A percentile compares a stretch with the other conserved stretches of the same genome.
Conservation (phyloP, 148 eudicot genomes). For the Vaccinium macrocarpon region DNA sequence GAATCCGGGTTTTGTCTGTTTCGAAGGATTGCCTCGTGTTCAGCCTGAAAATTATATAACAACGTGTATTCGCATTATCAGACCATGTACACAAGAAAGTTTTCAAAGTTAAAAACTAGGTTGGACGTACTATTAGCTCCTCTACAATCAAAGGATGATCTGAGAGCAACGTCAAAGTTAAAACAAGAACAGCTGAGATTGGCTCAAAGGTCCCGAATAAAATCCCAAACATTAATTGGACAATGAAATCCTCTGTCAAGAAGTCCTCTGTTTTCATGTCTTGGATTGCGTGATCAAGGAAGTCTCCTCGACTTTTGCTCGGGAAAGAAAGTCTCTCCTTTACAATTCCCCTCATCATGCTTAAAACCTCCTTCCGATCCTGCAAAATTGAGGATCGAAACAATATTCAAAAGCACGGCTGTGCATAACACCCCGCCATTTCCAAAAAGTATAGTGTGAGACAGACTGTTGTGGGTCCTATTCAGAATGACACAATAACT, state of each 20-base stretch:
- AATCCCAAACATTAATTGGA: conserved; percentile 44
- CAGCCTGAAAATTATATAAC: conserved; percentile 34
- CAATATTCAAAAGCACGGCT: background rate
- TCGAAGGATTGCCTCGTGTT: conserved; percentile 51
- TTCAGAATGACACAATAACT: background rate
- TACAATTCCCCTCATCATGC: background rate
- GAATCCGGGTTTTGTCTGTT: conserved; percentile 35
- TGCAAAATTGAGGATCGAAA: background rate
- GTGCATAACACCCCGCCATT: too few relatives aligned
- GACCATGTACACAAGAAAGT: too few relatives aligned
- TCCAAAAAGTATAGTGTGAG: too few relatives aligned
- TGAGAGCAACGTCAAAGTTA: conserved; percentile 39
- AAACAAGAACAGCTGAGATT: conserved; percentile 31
- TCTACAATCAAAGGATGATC: conserved; percentile 41
- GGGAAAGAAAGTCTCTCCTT: background rate
- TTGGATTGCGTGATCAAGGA: background rate
- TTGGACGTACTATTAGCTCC: conserved; percentile 32
- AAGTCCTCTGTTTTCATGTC: background rate
- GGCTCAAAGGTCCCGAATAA: conserved; percentile 49
- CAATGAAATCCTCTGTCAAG: conserved; percentile 31
- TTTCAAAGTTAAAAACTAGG: background rate
- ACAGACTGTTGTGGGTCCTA: background rate
- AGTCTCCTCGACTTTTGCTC: background rate
- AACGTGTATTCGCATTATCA: background rate
- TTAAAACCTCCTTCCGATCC: background rate